Evolutionary conservation across 139 green algal species (phyloP).

Genomic region (Trebouxia sp.): DNA sequence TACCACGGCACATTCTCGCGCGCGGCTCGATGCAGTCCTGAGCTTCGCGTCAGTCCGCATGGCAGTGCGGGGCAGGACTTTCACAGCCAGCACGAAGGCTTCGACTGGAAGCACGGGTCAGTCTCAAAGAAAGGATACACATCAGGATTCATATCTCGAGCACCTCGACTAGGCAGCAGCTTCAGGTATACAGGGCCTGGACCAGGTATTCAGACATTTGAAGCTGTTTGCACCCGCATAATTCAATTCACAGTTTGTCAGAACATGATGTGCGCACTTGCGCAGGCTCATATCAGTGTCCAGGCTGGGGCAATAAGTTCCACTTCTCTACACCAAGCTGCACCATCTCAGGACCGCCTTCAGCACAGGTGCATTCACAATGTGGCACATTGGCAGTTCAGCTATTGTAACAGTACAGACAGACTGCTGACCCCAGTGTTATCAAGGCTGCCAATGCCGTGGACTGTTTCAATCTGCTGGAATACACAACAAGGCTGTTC

Average conservation of each 20-base stretch:
- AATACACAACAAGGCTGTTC: background rate
- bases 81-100: conserved; percentile 1
- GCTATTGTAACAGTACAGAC: too few species aligned
- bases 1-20: background rate
- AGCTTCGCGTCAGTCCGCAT: background rate
- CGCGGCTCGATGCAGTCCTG: background rate
- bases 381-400: background rate
- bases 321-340: background rate
- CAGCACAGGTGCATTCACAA: conserved; percentile 5
- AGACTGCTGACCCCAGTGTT: too few species aligned
- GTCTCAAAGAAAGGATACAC: conserved; percentile 6
- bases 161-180: background rate
- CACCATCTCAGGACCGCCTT: background rate
- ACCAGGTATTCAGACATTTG: background rate
- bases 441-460: too few species aligned
- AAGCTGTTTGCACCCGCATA: background rate
- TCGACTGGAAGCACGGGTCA: background rate
- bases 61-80: background rate
- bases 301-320: background rate
- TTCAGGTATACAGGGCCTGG: conserved; percentile 23
- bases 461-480: background rate
- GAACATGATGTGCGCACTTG: too few species aligned
- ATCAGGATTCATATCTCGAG: background rate
- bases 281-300: background rate
- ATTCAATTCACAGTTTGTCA: too few species aligned